Base-by-base conservation (phyloP, 2,329 filamentous ascomycete species). In the Geoglossum cookeanum region DNA sequence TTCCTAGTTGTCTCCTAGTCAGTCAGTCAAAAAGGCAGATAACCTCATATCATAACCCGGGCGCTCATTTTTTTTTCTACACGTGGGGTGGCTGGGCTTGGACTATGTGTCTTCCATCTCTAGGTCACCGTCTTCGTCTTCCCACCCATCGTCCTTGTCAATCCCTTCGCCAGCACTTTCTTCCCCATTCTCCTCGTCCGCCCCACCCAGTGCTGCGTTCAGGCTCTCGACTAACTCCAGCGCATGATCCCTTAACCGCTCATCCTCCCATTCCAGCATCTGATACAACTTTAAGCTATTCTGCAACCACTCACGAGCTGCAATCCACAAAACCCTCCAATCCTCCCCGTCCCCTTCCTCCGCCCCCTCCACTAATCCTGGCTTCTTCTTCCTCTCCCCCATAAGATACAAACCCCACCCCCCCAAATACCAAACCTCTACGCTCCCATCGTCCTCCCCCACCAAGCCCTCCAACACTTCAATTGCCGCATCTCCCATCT, bases 361-460 rank as follows among this genome's bases (percentile, higher is more conserved):
- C 7, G 1, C 65, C 68, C 61, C 69, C 66, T 66, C 75, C 71
- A 63, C 70, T 66, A 39, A 22, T 22, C 22, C 69, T 29, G 17
- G 68, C 60, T 69, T 69, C 63, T 75, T 79, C 64, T 80, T 73
- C 74, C 84, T 86, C 68, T 86, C 79, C 9, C 85, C 86, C 60
- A 85, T 74, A 59, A 95, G 78, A 67, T 88, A 87, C 62, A 94
- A 76, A 64, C 88, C 90, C 87, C 91, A 97, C 3, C 92, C 94
- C 48, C 92, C 92, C 4, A 98, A 76, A 71, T 98, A 98, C 89
- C 90, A 96, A 17, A 87, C 85, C 71, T 98, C 92, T 22, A 98
- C 86, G 68, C 91, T 95, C 66, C 85, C 78, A 67, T 98, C 94
- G 63, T 98, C 91, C 67, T 98, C 92, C 39, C 79, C 75, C 44